These are phyloP conservation scores for Curvularia lunata DNA, from an alignment of 2,329 filamentous ascomycete genomes.

Conservation along the genomic window DNA sequence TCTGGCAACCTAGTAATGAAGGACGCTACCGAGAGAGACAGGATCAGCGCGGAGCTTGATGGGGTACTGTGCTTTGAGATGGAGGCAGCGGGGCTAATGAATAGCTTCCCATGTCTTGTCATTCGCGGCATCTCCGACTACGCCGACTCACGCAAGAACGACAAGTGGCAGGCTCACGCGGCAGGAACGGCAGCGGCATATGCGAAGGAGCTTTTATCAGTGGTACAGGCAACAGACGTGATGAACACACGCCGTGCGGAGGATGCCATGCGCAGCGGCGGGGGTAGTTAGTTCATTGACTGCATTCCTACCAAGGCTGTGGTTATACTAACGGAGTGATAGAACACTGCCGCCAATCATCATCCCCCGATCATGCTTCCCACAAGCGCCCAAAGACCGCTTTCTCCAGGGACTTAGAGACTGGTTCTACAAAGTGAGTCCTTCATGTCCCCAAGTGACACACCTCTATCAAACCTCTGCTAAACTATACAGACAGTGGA, in stretches of 20 bases:
- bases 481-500: no score
- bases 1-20: constrained; percentile 54
- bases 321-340: no score
- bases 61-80: background rate
- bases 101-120: background rate
- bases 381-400: no score
- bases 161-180: constrained; percentile 27
- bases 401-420: no score
- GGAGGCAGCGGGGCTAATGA: no score
- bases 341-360: no score
- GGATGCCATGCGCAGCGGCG: constrained; percentile 7
- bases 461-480: no score
- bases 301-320: no score
- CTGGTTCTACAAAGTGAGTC: no score
- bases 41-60: constrained; percentile 31
- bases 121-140: constrained; percentile 29
- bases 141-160: constrained; percentile 17
- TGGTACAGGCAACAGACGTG: constrained; percentile 18
- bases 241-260: constrained; percentile 11
- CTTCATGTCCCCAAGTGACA: no score
- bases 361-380: no score
- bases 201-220: constrained; percentile 26
- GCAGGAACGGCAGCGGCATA: constrained; percentile 30
- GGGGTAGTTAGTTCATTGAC: no score
- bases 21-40: constrained; percentile 48